Conservation (phyloP, 768 basidiomycete genomes). For the Asterophora lycoperdoides region DNA sequence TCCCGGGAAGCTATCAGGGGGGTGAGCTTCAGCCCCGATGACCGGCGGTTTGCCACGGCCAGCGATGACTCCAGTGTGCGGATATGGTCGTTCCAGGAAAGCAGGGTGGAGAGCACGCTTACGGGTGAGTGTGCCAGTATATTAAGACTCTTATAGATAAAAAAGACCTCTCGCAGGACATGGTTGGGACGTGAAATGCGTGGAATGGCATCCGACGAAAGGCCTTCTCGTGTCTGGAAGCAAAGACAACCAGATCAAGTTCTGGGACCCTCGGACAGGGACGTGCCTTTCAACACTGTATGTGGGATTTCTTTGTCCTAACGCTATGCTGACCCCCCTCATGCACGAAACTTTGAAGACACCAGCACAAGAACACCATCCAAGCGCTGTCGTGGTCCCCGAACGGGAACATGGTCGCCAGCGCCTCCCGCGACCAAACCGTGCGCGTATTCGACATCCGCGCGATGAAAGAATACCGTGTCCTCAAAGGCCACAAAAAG, state of each 20-base stretch:
- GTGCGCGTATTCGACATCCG: conserved; percentile 97
- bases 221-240: conserved; percentile 92
- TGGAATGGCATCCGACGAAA: conserved; percentile 98
- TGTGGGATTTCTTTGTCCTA: conserved; percentile 21
- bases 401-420: conserved; percentile 90
- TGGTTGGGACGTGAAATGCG: conserved; percentile 98
- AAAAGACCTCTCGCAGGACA: conserved; percentile 78
- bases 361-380: conserved; percentile 96
- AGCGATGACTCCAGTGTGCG: conserved; percentile 94
- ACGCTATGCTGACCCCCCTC: background rate
- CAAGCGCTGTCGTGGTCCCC: conserved; percentile 93
- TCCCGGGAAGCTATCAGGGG: conserved; percentile 91
- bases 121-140: conserved; percentile 51
- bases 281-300: conserved; percentile 89
- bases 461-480: conserved; percentile 92
- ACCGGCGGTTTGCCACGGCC: conserved; percentile 87
- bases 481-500: conserved; percentile 95
- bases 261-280: conserved; percentile 97
- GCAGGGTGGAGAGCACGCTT: conserved; percentile 81
- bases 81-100: conserved; percentile 94
- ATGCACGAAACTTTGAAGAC: conserved; percentile 41
- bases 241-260: conserved; percentile 98
- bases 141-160: background rate
- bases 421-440: conserved; percentile 91
- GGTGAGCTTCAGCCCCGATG: conserved; percentile 88